Base-by-base conservation (phyloP, 1,139 yeast species). In the Scheffersomyces insectosa region DNA sequence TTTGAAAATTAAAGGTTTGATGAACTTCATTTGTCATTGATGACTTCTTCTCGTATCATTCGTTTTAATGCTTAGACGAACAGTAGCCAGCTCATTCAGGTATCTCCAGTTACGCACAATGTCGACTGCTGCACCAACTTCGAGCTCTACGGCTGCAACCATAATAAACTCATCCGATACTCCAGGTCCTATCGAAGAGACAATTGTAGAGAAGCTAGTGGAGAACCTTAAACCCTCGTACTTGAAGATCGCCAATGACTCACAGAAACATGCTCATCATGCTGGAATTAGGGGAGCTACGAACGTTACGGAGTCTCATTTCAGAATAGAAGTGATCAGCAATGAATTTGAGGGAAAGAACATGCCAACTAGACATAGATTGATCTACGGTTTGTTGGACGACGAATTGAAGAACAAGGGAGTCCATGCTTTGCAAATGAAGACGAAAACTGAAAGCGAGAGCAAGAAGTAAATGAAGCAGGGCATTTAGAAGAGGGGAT, bases 231-330 rank as follows among this genome's bases (percentile, higher is more conserved):
- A 72, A 7, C 88, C 93, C 0, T 49, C 70, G 1, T 65, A 59
- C 43, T 68, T 88, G 36, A 78, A 77, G 41, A 72, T 89, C 20
- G 73, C 72, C 48, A 93, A 93, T 62, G 98, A 93, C 64, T 88
- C 97, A 3, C 82, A 82, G 62, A 86, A 87, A 61, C 99, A 93
- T 63, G 80, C 91, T 2, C 95, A 89, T 54, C 99, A 93, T 63
- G 85, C 83, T 43, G 93, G 96, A 1, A 79, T 89, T 73, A 76
- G 83, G 46, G 88, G 85, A 4, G 89, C 91, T 9, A 54, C 73
- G 3, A 89, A 89, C 63, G 72, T 70, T n/a, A 75, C 79, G 2
- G 99, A 93, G 64, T 86, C 96, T 1, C 99, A 93, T 62, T 90
- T 93, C 63, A 66, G 82, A 46, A 60, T 85, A 33, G 85, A 83